phyloP scores from a whole-genome alignment of 2,329 filamentous ascomycete genomes.

The Penicillium hordei region DNA sequence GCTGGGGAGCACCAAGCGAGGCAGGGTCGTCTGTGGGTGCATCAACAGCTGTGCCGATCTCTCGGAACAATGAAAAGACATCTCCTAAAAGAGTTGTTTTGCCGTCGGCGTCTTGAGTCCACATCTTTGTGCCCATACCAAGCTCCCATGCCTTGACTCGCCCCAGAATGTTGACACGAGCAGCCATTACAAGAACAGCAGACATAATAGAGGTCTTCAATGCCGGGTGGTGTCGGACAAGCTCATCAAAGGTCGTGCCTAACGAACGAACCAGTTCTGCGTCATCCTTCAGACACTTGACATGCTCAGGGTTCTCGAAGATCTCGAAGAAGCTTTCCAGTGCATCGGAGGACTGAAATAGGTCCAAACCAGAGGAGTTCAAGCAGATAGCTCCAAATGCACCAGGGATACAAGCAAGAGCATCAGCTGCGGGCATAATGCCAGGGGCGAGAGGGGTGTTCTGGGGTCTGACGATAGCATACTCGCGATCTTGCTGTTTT shows the following conservation, averaged over 20 bases:
- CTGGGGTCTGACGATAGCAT: slow-evolving; percentile 32
- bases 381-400: slow-evolving; percentile 93
- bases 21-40: slow-evolving; percentile 25
- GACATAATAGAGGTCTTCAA: slow-evolving; percentile 78
- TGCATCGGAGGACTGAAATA: slow-evolving; percentile 80
- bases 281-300: slow-evolving; percentile 78
- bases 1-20: slow-evolving; percentile 27
- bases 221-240: slow-evolving; percentile 87
- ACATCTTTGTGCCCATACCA: slow-evolving; percentile 77
- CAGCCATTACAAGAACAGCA: slow-evolving; percentile 85
- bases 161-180: slow-evolving; percentile 73
- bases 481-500: slow-evolving; percentile 29
- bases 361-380: slow-evolving; percentile 80
- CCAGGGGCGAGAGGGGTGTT: slow-evolving; percentile 57
- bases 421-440: slow-evolving; percentile 83
- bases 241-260: slow-evolving; percentile 85
- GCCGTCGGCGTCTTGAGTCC: slow-evolving; percentile 60
- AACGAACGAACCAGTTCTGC: slow-evolving; percentile 69
- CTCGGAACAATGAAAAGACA: slow-evolving; percentile 39
- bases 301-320: slow-evolving; percentile 89
- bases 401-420: slow-evolving; percentile 80
- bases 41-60: slow-evolving; percentile 34
- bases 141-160: slow-evolving; percentile 65
- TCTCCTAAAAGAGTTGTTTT: slow-evolving; percentile 61
- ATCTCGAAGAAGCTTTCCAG: slow-evolving; percentile 89